Percentiles rank a stretch among this genome's conserved stretches.
Evolutionary conservation across 2,329 filamentous ascomycete genomes (phyloP).

Genomic region (Aspergillus pseudoglaucus): DNA sequence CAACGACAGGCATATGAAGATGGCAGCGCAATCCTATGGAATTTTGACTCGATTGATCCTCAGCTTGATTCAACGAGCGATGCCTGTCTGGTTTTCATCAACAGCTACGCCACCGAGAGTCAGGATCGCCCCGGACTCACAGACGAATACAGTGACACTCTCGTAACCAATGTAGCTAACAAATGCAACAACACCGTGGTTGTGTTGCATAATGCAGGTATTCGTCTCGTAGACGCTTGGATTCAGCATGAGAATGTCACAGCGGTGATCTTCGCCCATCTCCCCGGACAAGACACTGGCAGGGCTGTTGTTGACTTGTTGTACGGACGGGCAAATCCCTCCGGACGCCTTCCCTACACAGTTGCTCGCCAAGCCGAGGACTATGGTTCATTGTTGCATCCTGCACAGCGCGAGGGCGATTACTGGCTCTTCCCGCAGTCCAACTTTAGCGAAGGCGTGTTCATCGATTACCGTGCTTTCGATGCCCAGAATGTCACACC

Average conservation of each 20-base stretch:
- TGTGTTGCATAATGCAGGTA: constrained; percentile 58
- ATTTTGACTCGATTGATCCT: constrained; percentile 12
- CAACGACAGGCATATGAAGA: constrained; percentile 48
- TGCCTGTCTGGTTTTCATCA: constrained; percentile 53
- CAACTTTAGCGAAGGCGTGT: constrained; percentile 46
- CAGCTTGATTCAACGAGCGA: constrained; percentile 13
- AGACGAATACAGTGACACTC: constrained; percentile 44
- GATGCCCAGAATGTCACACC: constrained; percentile 35
- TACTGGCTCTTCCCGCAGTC: constrained; percentile 16
- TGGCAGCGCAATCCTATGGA: constrained; percentile 35
- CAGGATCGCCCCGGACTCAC: constrained; percentile 30
- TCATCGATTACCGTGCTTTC: constrained; percentile 51
- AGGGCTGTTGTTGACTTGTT: constrained; percentile 50
- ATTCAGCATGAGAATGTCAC: constrained; percentile 60
- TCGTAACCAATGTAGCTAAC: constrained; percentile 53
- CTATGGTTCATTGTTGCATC: constrained; percentile 38
- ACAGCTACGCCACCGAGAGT: constrained; percentile 40
- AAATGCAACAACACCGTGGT: constrained; percentile 59
- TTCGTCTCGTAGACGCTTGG: constrained; percentile 51
- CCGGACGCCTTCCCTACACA: constrained; percentile 57
- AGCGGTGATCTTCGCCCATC: constrained; percentile 56
- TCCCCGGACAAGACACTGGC: constrained; percentile 60
- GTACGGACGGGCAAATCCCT: constrained; percentile 52
- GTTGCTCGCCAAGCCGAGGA: constrained; percentile 52
- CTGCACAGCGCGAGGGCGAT: constrained; percentile 6